Percentiles rank a stretch among this genome's conserved stretches.
Conservation (phyloP, 179 eudicot genomes). For the Nepenthes alata region DNA sequence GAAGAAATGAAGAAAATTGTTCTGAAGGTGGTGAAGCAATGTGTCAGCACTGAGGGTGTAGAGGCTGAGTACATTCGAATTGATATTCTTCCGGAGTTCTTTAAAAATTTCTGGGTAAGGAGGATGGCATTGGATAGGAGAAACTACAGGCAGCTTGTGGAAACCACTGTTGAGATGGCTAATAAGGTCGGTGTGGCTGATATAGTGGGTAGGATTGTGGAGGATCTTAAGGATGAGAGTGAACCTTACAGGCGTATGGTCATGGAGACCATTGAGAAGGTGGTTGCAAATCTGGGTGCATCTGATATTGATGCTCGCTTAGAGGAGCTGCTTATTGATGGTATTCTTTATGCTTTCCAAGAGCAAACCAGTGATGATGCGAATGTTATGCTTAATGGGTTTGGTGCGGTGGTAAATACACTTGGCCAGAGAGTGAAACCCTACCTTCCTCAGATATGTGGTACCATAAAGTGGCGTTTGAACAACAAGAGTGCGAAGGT, state of each 20-base stretch:
- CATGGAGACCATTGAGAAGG: constrained; percentile 94
- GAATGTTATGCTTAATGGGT: constrained; percentile 91
- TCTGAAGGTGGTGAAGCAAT: constrained; percentile 87
- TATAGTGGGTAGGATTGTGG: constrained; percentile 80
- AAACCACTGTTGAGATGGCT: constrained; percentile 88
- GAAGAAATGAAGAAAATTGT: constrained; percentile 98
- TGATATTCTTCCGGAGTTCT: constrained; percentile 84
- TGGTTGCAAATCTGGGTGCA: constrained; percentile 78
- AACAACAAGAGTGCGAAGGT: constrained; percentile 96
- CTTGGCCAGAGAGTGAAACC: constrained; percentile 93
- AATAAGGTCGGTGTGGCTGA: constrained; percentile 94
- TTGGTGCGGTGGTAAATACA: constrained; percentile 87
- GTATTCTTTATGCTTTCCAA: constrained; percentile 86
- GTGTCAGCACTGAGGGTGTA: constrained; percentile 92
- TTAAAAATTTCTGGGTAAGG: constrained; percentile 81
- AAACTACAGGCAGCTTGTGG: constrained; percentile 83
- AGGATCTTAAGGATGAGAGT: constrained; percentile 93
- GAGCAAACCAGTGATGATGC: constrained; percentile 97
- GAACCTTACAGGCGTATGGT: constrained; percentile 97
- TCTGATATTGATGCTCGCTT: constrained; percentile 82
- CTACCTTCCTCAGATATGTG: constrained; percentile 90
- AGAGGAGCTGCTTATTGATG: constrained; percentile 92
- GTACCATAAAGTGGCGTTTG: constrained; percentile 90
- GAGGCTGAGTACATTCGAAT: constrained; percentile 76
- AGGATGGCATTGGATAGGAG: constrained; percentile 95